A percentile compares a stretch with the other conserved stretches of the same genome.
These are phyloP conservation scores for Imleria badia DNA, from an alignment of 768 basidiomycete species.

Conservation along the genomic window DNA sequence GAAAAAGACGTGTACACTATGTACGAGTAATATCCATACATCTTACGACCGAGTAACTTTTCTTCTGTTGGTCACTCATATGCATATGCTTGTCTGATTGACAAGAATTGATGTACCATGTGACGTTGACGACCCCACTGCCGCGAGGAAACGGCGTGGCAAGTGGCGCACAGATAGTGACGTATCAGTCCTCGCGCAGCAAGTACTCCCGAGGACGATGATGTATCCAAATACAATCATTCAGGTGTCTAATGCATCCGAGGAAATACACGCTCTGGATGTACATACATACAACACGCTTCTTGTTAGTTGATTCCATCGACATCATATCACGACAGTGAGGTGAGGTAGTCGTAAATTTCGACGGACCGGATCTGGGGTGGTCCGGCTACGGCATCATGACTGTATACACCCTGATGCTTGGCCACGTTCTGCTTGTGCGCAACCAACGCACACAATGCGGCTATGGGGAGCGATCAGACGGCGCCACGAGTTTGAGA, in stretches of 20 bases:
- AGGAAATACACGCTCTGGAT: slow-evolving; percentile 5
- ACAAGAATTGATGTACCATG: slow-evolving; percentile 2
- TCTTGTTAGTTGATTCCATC: background rate
- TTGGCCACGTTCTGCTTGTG: slow-evolving; percentile 23
- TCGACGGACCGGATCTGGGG: slow-evolving; percentile 16
- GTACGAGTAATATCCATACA: slow-evolving; percentile 30
- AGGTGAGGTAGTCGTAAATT: slow-evolving; percentile 13
- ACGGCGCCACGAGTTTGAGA: background rate
- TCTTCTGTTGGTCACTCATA: background rate
- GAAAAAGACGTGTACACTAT: slow-evolving; percentile 24
- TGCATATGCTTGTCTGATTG: too few species aligned
- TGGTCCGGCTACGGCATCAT: slow-evolving; percentile 3
- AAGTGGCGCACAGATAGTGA: background rate
- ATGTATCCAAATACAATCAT: background rate
- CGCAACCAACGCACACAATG: slow-evolving; percentile 70
- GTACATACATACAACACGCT: slow-evolving; percentile 4
- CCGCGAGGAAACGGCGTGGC: slow-evolving; percentile 10
- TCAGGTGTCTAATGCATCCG: slow-evolving; percentile 5
- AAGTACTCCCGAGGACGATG: background rate
- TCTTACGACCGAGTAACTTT: slow-evolving; percentile 2
- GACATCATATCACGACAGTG: slow-evolving; percentile 23
- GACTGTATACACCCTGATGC: slow-evolving; percentile 6
- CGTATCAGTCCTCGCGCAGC: background rate
- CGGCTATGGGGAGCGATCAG: slow-evolving; percentile 50
- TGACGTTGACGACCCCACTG: slow-evolving; percentile 2